Evolutionary conservation across 164 flowering plant genomes (phyloP).

Genomic region (Hamamelis virginiana): DNA sequence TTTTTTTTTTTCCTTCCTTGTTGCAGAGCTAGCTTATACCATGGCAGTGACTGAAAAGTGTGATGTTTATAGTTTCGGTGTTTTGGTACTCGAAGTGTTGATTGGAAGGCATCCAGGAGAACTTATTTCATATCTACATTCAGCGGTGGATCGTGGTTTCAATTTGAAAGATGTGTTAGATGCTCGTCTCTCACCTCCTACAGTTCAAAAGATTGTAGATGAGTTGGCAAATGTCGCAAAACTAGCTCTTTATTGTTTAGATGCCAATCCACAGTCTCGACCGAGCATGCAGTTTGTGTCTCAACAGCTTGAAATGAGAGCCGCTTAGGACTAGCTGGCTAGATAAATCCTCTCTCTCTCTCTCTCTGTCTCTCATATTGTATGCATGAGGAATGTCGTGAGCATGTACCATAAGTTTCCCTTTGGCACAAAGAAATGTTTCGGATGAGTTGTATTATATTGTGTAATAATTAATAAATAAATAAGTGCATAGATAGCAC

Average conservation of each 20-base stretch:
- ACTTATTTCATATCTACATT: background rate
- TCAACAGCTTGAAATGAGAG: background rate
- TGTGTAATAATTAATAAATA: no score
- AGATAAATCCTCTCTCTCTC: no score
- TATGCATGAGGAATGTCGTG: no score
- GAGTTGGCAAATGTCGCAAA: background rate
- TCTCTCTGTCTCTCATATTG: no score
- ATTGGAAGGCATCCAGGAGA: conserved; percentile 28
- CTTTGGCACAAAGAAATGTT: no score
- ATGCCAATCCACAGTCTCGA: conserved; percentile 1
- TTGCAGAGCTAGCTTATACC: background rate
- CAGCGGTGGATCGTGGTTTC: background rate
- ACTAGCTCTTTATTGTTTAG: conserved; percentile 10
- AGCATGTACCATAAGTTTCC: no score
- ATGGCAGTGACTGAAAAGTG: no score
- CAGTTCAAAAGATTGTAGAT: background rate
- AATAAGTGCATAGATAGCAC: no score
- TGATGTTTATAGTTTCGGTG: no score
- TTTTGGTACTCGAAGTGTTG: conserved; percentile 13
- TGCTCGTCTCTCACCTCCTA: conserved; percentile 11
- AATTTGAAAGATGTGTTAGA: conserved; percentile 9
- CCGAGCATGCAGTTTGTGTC: conserved; percentile 20
- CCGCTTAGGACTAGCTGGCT: no score
- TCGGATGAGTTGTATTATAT: no score
- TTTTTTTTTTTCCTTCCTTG: background rate